A percentile compares a stretch with the other conserved stretches of the same genome.
phyloP scores from a whole-genome alignment of 106 monocot species.

The Platanthera guangdongensis region DNA sequence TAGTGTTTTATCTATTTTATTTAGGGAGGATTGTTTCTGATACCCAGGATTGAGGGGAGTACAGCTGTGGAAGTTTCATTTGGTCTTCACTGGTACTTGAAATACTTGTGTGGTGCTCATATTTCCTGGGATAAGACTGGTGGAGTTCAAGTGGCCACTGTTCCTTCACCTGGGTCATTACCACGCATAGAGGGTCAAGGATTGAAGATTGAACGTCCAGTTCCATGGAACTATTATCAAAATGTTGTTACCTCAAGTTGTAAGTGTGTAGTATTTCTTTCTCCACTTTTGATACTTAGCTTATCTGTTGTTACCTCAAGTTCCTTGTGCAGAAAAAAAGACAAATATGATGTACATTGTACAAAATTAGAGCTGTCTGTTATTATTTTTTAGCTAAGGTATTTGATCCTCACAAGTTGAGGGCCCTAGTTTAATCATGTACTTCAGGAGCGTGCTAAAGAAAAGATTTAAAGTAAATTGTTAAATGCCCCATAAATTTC shows the following conservation, averaged over 20 bases:
- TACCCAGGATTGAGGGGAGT: constrained; percentile 72
- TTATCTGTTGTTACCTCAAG: neutral
- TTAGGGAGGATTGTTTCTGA: neutral
- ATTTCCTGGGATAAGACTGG: constrained; percentile 98
- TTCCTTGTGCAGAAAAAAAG: neutral
- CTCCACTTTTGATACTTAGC: neutral
- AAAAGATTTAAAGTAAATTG: neutral
- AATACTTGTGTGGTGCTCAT: constrained; percentile 90
- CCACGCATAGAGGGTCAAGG: constrained; percentile 45
- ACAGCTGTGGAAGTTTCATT: constrained; percentile 72
- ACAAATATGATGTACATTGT: neutral
- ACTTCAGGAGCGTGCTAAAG: neutral
- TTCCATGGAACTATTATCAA: constrained; percentile 96
- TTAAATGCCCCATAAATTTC: neutral
- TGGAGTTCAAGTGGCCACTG: constrained; percentile 62
- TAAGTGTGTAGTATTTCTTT: constrained; percentile 31
- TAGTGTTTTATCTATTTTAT: too few species aligned
- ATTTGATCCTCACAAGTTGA: neutral
- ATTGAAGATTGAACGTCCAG: constrained; percentile 64
- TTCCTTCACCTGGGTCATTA: constrained; percentile 58
- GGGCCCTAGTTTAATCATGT: neutral
- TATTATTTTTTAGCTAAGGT: neutral
- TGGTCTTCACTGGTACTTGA: constrained; percentile 92
- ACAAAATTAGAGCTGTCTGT: neutral
- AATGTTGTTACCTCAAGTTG: constrained; percentile 99